Evolutionary conservation across 1,139 yeast genomes (phyloP), one percentile per base, ranked within the genome.

Genomic region (Taphrina sp.): DNA sequence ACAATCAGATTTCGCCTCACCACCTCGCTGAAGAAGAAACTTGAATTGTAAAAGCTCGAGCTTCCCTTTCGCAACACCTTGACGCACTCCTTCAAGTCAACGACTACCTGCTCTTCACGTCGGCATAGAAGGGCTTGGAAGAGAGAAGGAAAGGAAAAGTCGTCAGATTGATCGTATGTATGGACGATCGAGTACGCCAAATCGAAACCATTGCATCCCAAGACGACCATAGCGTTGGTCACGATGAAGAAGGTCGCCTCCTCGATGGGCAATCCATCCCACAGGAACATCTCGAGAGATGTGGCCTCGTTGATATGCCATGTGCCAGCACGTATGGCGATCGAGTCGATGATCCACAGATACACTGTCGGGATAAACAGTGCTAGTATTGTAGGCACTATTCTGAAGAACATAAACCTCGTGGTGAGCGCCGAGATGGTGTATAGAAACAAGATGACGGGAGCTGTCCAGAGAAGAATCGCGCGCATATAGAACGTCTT

Each of bases 261-360:
- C 38, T 53, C 57, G 23, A 53, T 22, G 5, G 57, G 57, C 33
- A 53, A 24, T n/a, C 52, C 52, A 3, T 12, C 5, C 57, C 57
- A 53, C 22, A 53, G 34, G 16, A 26, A 39, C 8, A 23, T 4
- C 28, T 38, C 52, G 3, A 39, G 35, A 5, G 49, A 38, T 10
- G 57, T 53, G 5, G 22, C 8, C 22, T 53, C 57, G 28, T 38
- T 45, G 36, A 53, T 53, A 28, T 53, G 52, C 57, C 57, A 53
- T n/a, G 47, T 42, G n/a, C 52, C 52, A 3, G 52, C 52, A 19
- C 57, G 39, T 2, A 53, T 53, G 3, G 57, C 57, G 20, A 53
- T 45, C 4, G 52, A 45, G 28, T 53, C 57, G 20, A 53, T 36
- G 34, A 36, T 19, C 26, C 57, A 53, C 14, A 53, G 47, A 38